Evolutionary conservation across 495 filamentous ascomycete genomes (phyloP).

Genomic region (Penicillium desertorum): DNA sequence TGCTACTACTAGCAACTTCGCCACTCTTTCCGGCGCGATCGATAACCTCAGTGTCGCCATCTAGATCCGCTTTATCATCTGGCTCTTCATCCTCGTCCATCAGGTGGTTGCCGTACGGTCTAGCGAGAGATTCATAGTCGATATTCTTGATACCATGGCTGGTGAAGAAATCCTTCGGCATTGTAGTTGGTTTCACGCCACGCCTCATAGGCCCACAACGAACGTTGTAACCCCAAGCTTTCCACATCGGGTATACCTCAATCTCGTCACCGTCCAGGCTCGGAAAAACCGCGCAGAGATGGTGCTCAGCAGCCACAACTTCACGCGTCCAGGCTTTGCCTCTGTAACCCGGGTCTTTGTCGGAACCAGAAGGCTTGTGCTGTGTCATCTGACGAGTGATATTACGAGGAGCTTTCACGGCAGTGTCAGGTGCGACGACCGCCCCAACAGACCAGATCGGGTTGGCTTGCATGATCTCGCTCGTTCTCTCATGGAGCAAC

Average conservation of each 20-base stretch:
- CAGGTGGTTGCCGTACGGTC: not conserved
- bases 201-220: conserved; percentile 9
- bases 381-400: conserved; percentile 16
- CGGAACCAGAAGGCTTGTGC: conserved; percentile 3
- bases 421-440: conserved; percentile 22
- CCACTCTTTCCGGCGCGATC: not conserved
- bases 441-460: conserved; percentile 21
- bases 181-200: not conserved
- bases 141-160: not conserved
- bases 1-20: not conserved
- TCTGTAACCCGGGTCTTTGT: conserved; percentile 1
- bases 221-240: conserved; percentile 14
- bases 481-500: not conserved
- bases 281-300: conserved; percentile 8
- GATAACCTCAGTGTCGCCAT: not conserved
- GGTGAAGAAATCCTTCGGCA: not conserved
- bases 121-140: not conserved
- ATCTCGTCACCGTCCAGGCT: not conserved
- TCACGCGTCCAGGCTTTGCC: conserved; percentile 7
- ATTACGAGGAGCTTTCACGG: conserved; percentile 1
- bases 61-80: not conserved
- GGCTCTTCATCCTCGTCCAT: conserved; percentile 1
- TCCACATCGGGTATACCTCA: conserved; percentile 9
- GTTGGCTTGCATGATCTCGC: not conserved
- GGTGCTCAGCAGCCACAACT: conserved; percentile 14